A percentile compares a stretch with the other conserved stretches of the same genome.
Evolutionary conservation across 2,329 filamentous ascomycete species (phyloP).

Genomic region (Harringtonia aguacate): DNA sequence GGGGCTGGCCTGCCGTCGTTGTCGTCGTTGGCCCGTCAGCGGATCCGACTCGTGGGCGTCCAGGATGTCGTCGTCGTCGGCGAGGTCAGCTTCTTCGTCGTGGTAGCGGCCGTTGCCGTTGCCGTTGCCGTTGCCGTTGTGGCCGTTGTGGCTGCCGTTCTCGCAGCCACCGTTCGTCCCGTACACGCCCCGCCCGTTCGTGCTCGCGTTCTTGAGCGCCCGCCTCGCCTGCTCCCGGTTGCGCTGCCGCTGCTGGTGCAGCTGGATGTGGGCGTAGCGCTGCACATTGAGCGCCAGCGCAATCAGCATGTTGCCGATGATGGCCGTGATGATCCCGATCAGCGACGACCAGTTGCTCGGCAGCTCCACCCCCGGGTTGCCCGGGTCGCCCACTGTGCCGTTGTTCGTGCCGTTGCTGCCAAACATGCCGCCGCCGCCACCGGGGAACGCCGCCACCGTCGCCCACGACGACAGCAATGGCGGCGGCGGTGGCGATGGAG

Average conservation of each 20-base stretch:
- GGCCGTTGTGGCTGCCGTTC: slow-evolving; percentile 6
- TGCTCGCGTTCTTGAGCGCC: slow-evolving; percentile 34
- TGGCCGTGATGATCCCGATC: slow-evolving; percentile 89
- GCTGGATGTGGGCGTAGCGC: slow-evolving; percentile 82
- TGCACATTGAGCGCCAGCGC: slow-evolving; percentile 94
- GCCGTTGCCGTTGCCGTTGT: slow-evolving; percentile 12
- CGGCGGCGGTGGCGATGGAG: not conserved
- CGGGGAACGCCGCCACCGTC: slow-evolving; percentile 11
- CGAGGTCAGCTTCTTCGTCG: slow-evolving; percentile 8
- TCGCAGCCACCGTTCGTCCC: slow-evolving; percentile 15
- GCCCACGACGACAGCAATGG: slow-evolving; percentile 10
- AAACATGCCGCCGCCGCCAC: slow-evolving; percentile 10
- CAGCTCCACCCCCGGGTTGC: slow-evolving; percentile 34
- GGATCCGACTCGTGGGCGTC: slow-evolving; percentile 35
- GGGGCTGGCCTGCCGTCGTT: slow-evolving; percentile 15
- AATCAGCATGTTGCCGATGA: slow-evolving; percentile 86
- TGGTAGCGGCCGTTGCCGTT: too few species aligned
- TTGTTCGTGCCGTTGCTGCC: slow-evolving; percentile 4
- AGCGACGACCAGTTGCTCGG: slow-evolving; percentile 73
- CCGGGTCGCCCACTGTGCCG: slow-evolving; percentile 16
- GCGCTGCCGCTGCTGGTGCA: slow-evolving; percentile 59
- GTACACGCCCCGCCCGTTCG: slow-evolving; percentile 11
- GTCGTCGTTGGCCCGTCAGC: slow-evolving; percentile 32
- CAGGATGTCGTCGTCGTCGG: slow-evolving; percentile 23
- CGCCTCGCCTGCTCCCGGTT: slow-evolving; percentile 43